Base-by-base conservation (phyloP, 2,329 filamentous ascomycete genomes). In the Exophiala xenobiotica region DNA sequence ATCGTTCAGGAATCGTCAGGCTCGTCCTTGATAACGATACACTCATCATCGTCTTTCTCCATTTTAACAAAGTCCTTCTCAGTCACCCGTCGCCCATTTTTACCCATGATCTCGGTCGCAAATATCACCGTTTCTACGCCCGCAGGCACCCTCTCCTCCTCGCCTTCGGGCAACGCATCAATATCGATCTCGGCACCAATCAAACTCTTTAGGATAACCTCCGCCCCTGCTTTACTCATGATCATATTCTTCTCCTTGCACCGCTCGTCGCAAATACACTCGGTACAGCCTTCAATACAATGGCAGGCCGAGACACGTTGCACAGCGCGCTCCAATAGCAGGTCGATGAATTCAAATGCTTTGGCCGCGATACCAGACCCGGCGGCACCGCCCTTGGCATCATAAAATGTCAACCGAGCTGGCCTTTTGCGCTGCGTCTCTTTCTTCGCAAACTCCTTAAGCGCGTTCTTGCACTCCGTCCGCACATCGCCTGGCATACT, bases 361-460 rank as follows among this genome's bases (percentile, higher is more conserved):
- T 96, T 96, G 31, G 86, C 88, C 56, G 87, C 90, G 61, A 96
- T 95, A 0, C 93, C 93, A 0, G 83, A 87, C 0, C 92, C 92
- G 37, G 82, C 80, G 0, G 87, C 79, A 0, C 92, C 92, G 6
- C 93, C 93, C 69, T 95, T 96, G 2, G 90, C 86, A 67, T 97
- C 93, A 70, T 97, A 99, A 64, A 99, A 96, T 0, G 90, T 96
- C 41, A 99, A 71, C 1, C 93, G 77, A 0, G 90, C 93, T 0
- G 92, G 93, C 3, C 93, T 79, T 70, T 96, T 96, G 23, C 91
- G 80, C 24, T 60, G 56, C 19, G 64, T 63, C 42, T 67, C 63
- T 19, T 70, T 74, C 60, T 82, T 82, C 1, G 88, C 83, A 57
- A 96, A 90, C 69, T 97, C 92, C 68, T 97, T 97, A 53, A 87